Evolutionary conservation across 345 rosid genomes (phyloP), one percentile per base, ranked within the genome.

Genomic region (Tarenaya hassleriana): DNA sequence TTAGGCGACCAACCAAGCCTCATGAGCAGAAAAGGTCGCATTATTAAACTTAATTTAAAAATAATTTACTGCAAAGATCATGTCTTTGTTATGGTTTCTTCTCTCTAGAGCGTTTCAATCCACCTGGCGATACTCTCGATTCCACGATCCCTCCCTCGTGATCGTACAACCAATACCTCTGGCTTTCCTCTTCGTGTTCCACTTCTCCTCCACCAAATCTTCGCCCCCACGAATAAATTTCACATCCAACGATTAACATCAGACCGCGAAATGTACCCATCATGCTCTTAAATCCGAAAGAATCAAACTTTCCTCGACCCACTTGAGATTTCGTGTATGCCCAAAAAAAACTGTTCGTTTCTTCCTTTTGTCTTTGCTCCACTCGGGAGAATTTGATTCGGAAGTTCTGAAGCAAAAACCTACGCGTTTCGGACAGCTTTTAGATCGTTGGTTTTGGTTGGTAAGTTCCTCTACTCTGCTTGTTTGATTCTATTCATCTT

Each of bases 201-300:
- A 56, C 41, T 57, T 64, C 49, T 60, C 56, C 64, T 49, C 63
- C 63, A 29, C 35, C 37, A 11, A 35, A 27, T 44, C 54, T 4
- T 53, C 58, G 27, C 51, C 52, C 50, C 47, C 27, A 37, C 52
- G 35, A 34, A 62, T 62, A 34, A 12, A 21, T 39, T 16, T 57
- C 63, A 64, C 57, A 61, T 57, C 43, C 31, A 47, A 52, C 38
- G 21, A 16, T 64, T 27, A 40, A 57, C 62, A 42, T 50, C 34
- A 0, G 62, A 64, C 47, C 35, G 32, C 47, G 62, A 64, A 0
- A 50, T 50, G 37, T 32, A 56, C 58, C 69, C 47, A 64, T 61
- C 29, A 24, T 24, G 29, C 29, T 24, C 2, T 24, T 24, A 24
- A 24, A 2, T 24, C 29, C 34, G 20, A 41, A 13, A 53, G 60